Percentiles rank a stretch among this genome's conserved stretches.
Evolutionary conservation across 257 asterid genomes (phyloP).

Genomic region (Prunella vulgaris): DNA sequence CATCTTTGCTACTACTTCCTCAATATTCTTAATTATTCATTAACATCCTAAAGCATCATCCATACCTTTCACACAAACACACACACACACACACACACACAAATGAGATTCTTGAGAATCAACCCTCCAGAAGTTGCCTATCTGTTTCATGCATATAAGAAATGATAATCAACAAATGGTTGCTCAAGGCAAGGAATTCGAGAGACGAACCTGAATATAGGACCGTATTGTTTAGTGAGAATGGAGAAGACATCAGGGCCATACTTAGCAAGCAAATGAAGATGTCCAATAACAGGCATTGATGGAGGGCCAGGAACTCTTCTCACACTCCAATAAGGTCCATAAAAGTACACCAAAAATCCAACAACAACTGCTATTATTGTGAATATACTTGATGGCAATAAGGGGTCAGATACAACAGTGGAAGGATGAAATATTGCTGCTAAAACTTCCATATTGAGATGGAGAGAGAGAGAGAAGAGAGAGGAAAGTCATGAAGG

Average conservation of each 20-base stretch:
- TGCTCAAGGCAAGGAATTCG: neutral
- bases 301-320: constrained; percentile 88
- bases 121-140: neutral
- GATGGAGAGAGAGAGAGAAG: neutral
- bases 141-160: neutral
- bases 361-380: constrained; percentile 34
- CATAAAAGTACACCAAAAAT: constrained; percentile 50
- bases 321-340: constrained; percentile 82
- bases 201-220: constrained; percentile 70
- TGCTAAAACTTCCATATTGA: constrained; percentile 38
- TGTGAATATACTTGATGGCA: constrained; percentile 23
- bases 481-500: neutral
- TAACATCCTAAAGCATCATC: neutral
- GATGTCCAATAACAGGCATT: constrained; percentile 82
- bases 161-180: neutral
- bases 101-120: neutral
- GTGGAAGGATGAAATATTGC: constrained; percentile 4
- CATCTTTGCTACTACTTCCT: neutral
- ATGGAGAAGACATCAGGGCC: constrained; percentile 86
- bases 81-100: neutral
- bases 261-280: constrained; percentile 79
- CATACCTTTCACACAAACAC: neutral
- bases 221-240: constrained; percentile 77
- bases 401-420: constrained; percentile 18
- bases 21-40: neutral